Base-by-base conservation (phyloP, 1,284 basidiomycete genomes). In the Naganishia sp. region DNA sequence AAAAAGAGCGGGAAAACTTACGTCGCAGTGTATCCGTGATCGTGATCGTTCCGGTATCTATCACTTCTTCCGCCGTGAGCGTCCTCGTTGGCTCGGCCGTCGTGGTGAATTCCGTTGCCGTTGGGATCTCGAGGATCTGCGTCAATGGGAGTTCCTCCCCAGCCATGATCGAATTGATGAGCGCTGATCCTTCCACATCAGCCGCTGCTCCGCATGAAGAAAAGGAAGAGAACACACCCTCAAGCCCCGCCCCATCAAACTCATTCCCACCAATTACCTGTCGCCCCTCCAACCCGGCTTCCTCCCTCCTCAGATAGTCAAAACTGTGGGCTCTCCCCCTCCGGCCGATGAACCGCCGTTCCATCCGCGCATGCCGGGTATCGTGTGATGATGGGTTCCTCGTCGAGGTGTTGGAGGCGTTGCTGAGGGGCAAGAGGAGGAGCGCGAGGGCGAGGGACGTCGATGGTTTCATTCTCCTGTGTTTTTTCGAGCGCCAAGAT, bases 151-250 rank as follows among this genome's bases (percentile, higher is more conserved):
- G n/a, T 2, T 21, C 35, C 21, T 31, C 28, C 17, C 43, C 56
- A 28, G 56, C 56, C n/a, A 58, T 45, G 56, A 58, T 58, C 18
- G 56, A 58, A 15, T 58, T 45, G 43, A 58, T 58, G 2, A 58
- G 56, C 10, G 56, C 56, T 58, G 31, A 4, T 9, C 35, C 35
- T 6, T 39, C 35, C 10, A 5, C 2, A 39, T 39, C 35, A 39
- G 35, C 35, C 7, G 35, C 35, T 39, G 47, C 10, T 31, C 45
- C 35, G 52, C 5, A 21, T 41, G 21, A 10, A 32, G 9, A 7
- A 6, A 47, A 32, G 21, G 15, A 15, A 18, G 41, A 28, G 35
- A 25, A 47, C 56, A 46, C 56, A 58, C 56, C 56, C 17, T 42
- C 56, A 17, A 58, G 28, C 31, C 46, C 25, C 43, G 32, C 43